phyloP scores from a whole-genome alignment of 2,329 filamentous ascomycete species.

The Hirsutella thompsonii region DNA sequence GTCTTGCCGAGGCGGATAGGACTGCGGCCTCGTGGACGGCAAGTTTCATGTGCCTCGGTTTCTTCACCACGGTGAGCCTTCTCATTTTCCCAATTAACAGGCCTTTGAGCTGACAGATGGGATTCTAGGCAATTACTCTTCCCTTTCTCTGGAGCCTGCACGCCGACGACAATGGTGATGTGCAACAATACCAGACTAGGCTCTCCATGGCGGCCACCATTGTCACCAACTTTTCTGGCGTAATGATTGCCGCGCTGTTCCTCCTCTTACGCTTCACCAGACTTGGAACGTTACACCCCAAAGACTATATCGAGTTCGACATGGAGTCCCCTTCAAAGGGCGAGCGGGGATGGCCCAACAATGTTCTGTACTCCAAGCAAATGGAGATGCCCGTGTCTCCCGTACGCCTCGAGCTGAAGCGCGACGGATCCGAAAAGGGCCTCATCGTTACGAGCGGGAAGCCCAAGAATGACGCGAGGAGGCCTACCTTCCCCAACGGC shows the following conservation, averaged over 20 bases:
- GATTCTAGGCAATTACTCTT: conserved; percentile 39
- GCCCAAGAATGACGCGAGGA: not conserved
- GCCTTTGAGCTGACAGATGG: not conserved
- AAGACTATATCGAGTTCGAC: conserved; percentile 28
- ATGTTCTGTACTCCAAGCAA: conserved; percentile 8
- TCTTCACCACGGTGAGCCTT: conserved; percentile 41
- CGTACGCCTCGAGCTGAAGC: not conserved
- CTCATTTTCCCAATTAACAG: not conserved
- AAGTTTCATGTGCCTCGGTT: conserved; percentile 47
- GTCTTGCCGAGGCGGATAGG: conserved; percentile 45
- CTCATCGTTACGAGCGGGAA: not conserved
- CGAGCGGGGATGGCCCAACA: conserved; percentile 2
- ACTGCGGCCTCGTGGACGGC: conserved; percentile 56
- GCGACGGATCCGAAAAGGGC: not conserved
- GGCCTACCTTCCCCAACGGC: not conserved
- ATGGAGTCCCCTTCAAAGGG: conserved; percentile 19
- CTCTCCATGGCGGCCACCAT: conserved; percentile 53
- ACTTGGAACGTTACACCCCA: conserved; percentile 38
- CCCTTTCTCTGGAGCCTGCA: conserved; percentile 51
- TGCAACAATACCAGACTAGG: conserved; percentile 22
- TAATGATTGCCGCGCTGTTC: conserved; percentile 52
- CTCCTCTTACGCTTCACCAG: conserved; percentile 54
- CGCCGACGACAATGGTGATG: conserved; percentile 25
- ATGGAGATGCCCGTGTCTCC: conserved; percentile 9
- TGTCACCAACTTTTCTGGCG: conserved; percentile 51